phyloP scores from a whole-genome alignment of 2,329 filamentous ascomycete species.

The Nemania diffusa region DNA sequence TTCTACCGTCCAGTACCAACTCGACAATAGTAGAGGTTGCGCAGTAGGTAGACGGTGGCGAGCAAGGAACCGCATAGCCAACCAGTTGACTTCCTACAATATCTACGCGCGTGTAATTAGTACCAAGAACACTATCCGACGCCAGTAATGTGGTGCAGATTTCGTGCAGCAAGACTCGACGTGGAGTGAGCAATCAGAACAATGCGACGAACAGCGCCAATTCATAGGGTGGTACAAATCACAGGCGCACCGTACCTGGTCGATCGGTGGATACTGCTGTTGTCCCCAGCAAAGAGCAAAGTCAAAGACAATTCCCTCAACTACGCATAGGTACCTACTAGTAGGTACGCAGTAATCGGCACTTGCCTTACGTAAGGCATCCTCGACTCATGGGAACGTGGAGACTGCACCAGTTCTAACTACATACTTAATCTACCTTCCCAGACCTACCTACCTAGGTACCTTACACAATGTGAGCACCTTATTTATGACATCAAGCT shows the following conservation, averaged over 20 bases:
- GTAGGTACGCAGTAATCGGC: too few species aligned
- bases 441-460: too few species aligned
- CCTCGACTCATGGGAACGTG: conserved; percentile 32
- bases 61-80: neutral
- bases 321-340: neutral
- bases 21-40: neutral
- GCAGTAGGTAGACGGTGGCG: neutral
- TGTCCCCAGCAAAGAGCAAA: conserved; percentile 12
- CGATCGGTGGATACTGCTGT: conserved; percentile 19
- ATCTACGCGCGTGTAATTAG: neutral
- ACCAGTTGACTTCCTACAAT: neutral
- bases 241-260: conserved; percentile 30
- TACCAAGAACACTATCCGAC: conserved; percentile 30
- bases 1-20: neutral
- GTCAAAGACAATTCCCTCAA: neutral
- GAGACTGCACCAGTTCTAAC: conserved; percentile 11
- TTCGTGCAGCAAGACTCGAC: conserved; percentile 25
- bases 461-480: neutral
- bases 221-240: conserved; percentile 25
- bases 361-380: conserved; percentile 17
- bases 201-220: conserved; percentile 28
- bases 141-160: conserved; percentile 34
- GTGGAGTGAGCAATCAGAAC: conserved; percentile 31
- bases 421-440: too few species aligned
- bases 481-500: conserved; percentile 9